Base-by-base conservation (phyloP, 2,329 filamentous ascomycete genomes). In the Colletotrichum trifolii region DNA sequence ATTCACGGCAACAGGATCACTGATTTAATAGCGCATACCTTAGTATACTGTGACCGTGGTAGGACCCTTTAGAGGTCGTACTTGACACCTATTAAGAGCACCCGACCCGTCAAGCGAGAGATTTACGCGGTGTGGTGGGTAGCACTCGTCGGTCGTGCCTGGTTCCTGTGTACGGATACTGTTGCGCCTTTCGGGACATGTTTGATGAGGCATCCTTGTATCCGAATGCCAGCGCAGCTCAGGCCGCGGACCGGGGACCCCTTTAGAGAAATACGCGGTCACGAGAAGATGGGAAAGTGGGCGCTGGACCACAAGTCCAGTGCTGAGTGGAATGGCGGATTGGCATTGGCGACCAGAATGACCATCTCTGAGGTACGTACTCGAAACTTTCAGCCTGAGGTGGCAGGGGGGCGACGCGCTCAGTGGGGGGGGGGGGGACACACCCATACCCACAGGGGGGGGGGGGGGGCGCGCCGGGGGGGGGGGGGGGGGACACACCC, bases 271-370 rank as follows among this genome's bases (percentile, higher is more conserved):
- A 46, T 46, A 46, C 39, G n/a, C 34, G 17, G 42, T 47, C 39
- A 34, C 17, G 17, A 40, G 17, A 47, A 43, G 50, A 61, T 61
- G 62, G 62, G 62, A 65, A 65, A 65, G 62, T 65, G 57, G 57
- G 46, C n/a, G 45, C 8, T 15, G 43, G 45, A 60, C 49, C 57
- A 60, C 50, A 62, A 64, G 49, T 64, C 46, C 38, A 43, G 55
- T 58, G 38, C 55, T 8, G 17, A n/a, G 45, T 35, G 46, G 15
- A 42, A 58, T 58, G 45, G 54, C 15, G 54, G 12, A 42, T 36
- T 58, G 43, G 55, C 38, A 48, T 36, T 45, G 10, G 8, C 25
- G 17, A 34, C 52, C 6, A 13, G 40, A 34, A 9, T 53, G 17
- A 34, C 50, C 25, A 25, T 25, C 25, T 25, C 25, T 25, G 25